Evolutionary conservation across 176 grass and related monocot species (phyloP).

Genomic region (Triticum dicoccoides): DNA sequence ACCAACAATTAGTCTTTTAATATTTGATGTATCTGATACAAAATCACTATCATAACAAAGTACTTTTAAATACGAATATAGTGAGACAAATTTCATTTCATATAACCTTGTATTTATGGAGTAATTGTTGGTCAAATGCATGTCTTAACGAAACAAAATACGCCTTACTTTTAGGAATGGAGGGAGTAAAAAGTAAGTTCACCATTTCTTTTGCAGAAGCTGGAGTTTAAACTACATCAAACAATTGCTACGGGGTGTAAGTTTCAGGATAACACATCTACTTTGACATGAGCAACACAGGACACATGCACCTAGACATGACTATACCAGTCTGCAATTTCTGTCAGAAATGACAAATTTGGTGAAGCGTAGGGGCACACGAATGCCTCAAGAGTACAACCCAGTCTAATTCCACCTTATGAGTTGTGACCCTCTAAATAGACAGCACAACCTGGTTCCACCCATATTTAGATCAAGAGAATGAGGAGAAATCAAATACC

Average conservation of each 20-base stretch:
- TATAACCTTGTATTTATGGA: no score
- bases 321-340: not conserved
- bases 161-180: no score
- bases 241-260: not conserved
- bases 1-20: no score
- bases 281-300: not conserved
- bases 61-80: no score
- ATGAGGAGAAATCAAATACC: slow-evolving; percentile 33
- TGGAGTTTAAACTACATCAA: not conserved
- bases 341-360: slow-evolving; percentile 2
- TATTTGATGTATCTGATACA: no score
- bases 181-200: not conserved
- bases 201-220: slow-evolving; percentile 7
- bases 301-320: not conserved
- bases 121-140: no score
- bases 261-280: slow-evolving; percentile 1
- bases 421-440: not conserved
- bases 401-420: not conserved
- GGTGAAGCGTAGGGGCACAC: not conserved
- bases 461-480: not conserved
- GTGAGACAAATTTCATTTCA: no score
- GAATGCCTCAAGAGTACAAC: not conserved
- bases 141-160: no score
- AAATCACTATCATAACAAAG: no score
- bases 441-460: not conserved